Percentiles rank a stretch among this genome's conserved stretches.
phyloP scores from a whole-genome alignment of 768 basidiomycete species.

The Hericium coralloides region DNA sequence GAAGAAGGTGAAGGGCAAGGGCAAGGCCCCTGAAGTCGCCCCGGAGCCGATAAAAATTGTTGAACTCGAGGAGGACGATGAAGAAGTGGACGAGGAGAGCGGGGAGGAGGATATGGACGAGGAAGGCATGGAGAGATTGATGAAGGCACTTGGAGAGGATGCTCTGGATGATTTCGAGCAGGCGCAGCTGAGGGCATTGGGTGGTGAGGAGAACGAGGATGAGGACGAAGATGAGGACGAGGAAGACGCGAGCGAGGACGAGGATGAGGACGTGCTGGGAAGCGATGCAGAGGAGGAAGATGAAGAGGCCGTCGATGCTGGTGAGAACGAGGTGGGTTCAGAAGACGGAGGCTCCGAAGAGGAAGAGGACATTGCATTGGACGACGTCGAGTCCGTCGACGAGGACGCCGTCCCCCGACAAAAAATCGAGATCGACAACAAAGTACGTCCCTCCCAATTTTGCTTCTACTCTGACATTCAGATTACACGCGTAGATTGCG shows the following conservation, averaged over 20 bases:
- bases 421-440: constrained; percentile 80
- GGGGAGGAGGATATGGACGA: constrained; percentile 40
- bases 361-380: constrained; percentile 47
- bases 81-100: constrained; percentile 11
- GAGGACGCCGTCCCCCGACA: constrained; percentile 75
- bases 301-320: constrained; percentile 19
- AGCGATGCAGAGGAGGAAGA: constrained; percentile 29
- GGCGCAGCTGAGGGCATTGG: constrained; percentile 38
- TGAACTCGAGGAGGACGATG: constrained; percentile 1
- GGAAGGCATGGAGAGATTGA: constrained; percentile 47
- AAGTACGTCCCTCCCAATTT: constrained; percentile 31
- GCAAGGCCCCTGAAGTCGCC: neutral
- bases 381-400: constrained; percentile 64
- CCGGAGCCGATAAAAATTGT: neutral
- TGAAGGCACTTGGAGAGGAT: constrained; percentile 54
- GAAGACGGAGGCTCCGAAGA: constrained; percentile 20
- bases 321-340: constrained; percentile 21
- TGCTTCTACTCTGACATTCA: neutral
- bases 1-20: neutral
- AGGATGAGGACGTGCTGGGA: constrained; percentile 10
- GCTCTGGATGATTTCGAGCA: constrained; percentile 57
- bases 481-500: constrained; percentile 41
- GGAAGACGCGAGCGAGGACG: constrained; percentile 17
- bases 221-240: constrained; percentile 9
- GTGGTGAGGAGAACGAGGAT: constrained; percentile 1